Conservation (phyloP, 495 filamentous ascomycete genomes). For the Echria macrotheca region DNA sequence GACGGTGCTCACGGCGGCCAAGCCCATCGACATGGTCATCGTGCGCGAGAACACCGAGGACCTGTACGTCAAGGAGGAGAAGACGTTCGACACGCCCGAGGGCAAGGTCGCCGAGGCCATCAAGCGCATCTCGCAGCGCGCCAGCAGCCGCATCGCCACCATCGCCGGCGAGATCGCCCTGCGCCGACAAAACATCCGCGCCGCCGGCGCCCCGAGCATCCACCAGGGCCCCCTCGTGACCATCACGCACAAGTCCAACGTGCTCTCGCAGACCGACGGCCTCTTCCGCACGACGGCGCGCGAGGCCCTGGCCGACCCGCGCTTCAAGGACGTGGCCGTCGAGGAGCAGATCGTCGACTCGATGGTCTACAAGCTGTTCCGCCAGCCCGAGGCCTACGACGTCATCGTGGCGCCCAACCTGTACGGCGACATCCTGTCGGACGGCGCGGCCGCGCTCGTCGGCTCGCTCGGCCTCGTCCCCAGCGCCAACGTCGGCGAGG, state of each 20-base stretch:
- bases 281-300: slow-evolving; percentile 82
- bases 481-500: slow-evolving; percentile 92
- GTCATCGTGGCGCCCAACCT: slow-evolving; percentile 98
- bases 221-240: slow-evolving; percentile 75
- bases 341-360: slow-evolving; percentile 99
- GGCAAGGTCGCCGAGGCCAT: slow-evolving; percentile 94
- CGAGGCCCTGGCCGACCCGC: slow-evolving; percentile 58
- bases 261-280: slow-evolving; percentile 92
- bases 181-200: slow-evolving; percentile 72
- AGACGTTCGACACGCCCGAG: slow-evolving; percentile 63
- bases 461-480: slow-evolving; percentile 92
- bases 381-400: slow-evolving; percentile 87
- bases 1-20: slow-evolving; percentile 55
- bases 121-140: slow-evolving; percentile 87
- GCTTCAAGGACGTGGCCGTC: slow-evolving; percentile 58
- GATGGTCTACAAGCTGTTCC: slow-evolving; percentile 99
- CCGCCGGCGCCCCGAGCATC: slow-evolving; percentile 41
- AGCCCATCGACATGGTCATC: slow-evolving; percentile 90
- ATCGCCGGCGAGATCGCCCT: slow-evolving; percentile 95
- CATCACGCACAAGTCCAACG: slow-evolving; percentile 98
- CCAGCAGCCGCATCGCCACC: slow-evolving; percentile 74
- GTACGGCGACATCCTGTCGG: slow-evolving; percentile 68
- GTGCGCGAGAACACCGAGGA: slow-evolving; percentile 99
- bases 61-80: slow-evolving; percentile 97
- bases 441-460: slow-evolving; percentile 92